Conservation (phyloP, 257 asterid genomes). For the Phtheirospermum japonicum region DNA sequence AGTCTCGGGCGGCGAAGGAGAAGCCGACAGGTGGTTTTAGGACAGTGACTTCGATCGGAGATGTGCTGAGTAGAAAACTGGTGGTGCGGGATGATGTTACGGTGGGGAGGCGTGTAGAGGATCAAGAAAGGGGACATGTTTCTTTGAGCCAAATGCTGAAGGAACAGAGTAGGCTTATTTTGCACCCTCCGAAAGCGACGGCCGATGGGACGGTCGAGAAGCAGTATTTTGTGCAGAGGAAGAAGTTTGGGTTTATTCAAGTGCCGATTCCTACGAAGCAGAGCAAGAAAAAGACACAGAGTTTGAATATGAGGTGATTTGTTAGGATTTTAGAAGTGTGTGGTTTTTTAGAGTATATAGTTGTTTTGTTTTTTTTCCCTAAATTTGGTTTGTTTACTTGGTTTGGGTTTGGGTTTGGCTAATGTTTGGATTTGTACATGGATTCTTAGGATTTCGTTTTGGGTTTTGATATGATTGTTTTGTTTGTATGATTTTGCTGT, state of each 20-base stretch:
- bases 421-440: constrained; percentile 14
- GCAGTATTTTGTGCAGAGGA: constrained; percentile 40
- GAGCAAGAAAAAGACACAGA: constrained; percentile 57
- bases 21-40: constrained; percentile 22
- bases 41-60: constrained; percentile 28
- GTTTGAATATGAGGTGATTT: constrained; percentile 30
- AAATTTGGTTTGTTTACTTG: not conserved
- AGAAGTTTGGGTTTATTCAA: constrained; percentile 90
- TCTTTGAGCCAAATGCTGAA: constrained; percentile 11
- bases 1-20: constrained; percentile 25
- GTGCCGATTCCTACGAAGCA: constrained; percentile 49
- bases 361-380: not conserved
- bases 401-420: constrained; percentile 29
- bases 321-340: not conserved
- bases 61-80: constrained; percentile 29
- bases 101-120: not conserved
- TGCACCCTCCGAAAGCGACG: constrained; percentile 29
- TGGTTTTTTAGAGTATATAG: constrained; percentile 11
- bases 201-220: constrained; percentile 46
- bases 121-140: constrained; percentile 1
- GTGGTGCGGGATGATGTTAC: not conserved
- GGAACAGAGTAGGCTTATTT: not conserved
- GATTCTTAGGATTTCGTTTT: constrained; percentile 2
- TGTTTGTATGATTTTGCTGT: constrained; percentile 10
- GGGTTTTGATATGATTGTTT: no score